Evolutionary conservation across 1,284 basidiomycete species (phyloP), one percentile per base, ranked within the genome.

Genomic region (Microbotryum scabiosae): DNA sequence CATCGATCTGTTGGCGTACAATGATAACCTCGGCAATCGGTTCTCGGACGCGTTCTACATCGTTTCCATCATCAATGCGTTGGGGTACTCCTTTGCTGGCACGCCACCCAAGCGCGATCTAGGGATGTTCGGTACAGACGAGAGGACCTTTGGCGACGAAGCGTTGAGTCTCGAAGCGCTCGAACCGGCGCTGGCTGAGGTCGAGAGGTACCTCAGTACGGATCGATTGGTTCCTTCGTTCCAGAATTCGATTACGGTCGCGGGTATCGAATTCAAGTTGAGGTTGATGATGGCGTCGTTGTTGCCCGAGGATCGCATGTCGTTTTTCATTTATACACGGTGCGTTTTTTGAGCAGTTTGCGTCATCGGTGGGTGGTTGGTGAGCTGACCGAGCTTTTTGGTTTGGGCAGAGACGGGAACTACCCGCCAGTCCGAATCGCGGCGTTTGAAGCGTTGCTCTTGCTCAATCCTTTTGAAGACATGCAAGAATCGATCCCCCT

Each of bases 1-100:
- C 49, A 85, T 96, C 67, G 90, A 96, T 72, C 84, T 96, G 66
- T 78, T 98, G 20, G 82, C 85, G 4, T 91, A 90, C 74, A 97
- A 98, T 74, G 93, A 97, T 76, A 98, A 97, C 73, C 92, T 90
- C 3, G 82, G 84, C 21, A 97, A 97, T 73, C 71, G 91, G 86
- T 94, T 85, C 71, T 88, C 90, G 43, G 94, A 97, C 74, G 90
- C 88, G 7, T 85, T 87, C 69, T 97, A 96, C 74, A 84, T 97
- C 20, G 90, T 89, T 63, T 84, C 87, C 2, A 80, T 94, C 64
- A 88, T 97, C 59, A 84, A 88, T 30, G 84, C 88, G 2, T 80
- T 92, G 18, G 88, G 88, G 20, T 85, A 82, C 71, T 83, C 88
- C 10, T 82, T 84, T 41, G 81, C 93, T 46, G 87, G 20, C 81